Conservation (phyloP, 441 rosid species). For the Arabidopsis hybrid region DNA sequence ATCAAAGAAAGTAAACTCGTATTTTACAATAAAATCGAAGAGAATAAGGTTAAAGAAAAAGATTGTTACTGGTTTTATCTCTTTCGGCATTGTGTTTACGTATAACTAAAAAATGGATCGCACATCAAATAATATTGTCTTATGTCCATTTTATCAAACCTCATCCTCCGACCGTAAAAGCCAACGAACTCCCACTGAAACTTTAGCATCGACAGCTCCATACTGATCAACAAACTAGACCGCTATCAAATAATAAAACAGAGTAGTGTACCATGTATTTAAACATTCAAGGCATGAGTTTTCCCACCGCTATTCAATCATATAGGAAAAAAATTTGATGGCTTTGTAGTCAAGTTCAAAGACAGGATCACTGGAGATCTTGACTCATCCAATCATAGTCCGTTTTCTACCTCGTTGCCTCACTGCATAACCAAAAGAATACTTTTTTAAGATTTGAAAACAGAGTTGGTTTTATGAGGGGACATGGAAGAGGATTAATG, state of each 20-base stretch:
- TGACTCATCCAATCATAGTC: constrained; percentile 83
- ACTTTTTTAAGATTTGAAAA: constrained; percentile 11
- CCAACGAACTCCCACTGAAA: background rate
- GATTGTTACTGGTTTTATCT: too few relatives aligned
- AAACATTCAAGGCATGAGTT: background rate
- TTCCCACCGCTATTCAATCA: constrained; percentile 1
- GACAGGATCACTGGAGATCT: constrained; percentile 6
- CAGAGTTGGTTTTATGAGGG: background rate
- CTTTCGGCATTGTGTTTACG: too few relatives aligned
- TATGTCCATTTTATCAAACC: background rate
- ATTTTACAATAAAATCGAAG: too few relatives aligned
- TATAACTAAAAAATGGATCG: too few relatives aligned
- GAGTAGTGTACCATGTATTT: background rate
- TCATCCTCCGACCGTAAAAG: background rate
- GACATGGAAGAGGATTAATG: background rate
- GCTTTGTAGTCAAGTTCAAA: constrained; percentile 17
- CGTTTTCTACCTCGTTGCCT: constrained; percentile 92
- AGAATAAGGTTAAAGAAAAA: too few relatives aligned
- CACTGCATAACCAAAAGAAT: constrained; percentile 56
- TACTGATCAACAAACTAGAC: background rate
- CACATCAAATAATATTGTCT: background rate
- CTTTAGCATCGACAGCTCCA: background rate
- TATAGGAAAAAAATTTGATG: background rate
- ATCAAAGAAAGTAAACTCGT: too few relatives aligned
- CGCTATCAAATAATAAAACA: background rate